A percentile compares a stretch with the other conserved stretches of the same genome.
Evolutionary conservation across 208 protist genomes (phyloP).

Genomic region (Leishmania tarentolae): DNA sequence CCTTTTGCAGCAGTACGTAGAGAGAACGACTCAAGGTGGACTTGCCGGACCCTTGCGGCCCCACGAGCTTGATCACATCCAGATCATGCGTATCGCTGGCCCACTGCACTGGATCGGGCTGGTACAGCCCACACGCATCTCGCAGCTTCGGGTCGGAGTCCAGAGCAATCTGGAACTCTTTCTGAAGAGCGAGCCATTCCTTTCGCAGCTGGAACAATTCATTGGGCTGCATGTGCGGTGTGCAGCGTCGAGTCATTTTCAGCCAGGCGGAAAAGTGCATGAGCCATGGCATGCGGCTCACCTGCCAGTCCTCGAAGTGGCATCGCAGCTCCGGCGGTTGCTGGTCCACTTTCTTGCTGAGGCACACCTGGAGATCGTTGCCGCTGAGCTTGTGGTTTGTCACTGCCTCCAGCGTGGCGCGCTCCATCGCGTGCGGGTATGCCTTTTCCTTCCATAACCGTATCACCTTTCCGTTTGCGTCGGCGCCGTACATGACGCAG

Average conservation of each 20-base stretch:
- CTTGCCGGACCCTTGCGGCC: constrained; percentile 70
- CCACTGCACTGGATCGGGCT: constrained; percentile 29
- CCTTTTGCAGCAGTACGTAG: constrained; percentile 40
- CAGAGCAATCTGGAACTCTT: constrained; percentile 27
- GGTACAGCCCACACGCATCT: constrained; percentile 32
- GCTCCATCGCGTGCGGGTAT: constrained; percentile 61
- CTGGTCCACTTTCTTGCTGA: constrained; percentile 46
- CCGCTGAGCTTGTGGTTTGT: constrained; percentile 45
- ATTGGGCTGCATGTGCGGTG: constrained; percentile 18
- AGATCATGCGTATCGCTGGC: constrained; percentile 26
- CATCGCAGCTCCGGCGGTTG: constrained; percentile 36
- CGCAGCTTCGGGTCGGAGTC: constrained; percentile 34
- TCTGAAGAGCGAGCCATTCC: constrained; percentile 42
- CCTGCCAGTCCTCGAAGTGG: constrained; percentile 57
- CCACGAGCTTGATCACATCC: constrained; percentile 64
- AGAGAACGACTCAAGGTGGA: constrained; percentile 58
- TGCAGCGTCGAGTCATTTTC: constrained; percentile 37
- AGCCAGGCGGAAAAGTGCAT: constrained; percentile 57
- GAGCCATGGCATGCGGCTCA: constrained; percentile 46
- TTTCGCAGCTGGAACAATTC: constrained; percentile 34
- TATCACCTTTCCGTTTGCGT: constrained; percentile 36
- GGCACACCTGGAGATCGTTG: constrained; percentile 23
- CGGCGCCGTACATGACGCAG: constrained; percentile 63
- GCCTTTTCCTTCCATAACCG: constrained; percentile 59
- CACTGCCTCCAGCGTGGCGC: constrained; percentile 62